Evolutionary conservation across 2,329 filamentous ascomycete species (phyloP).

Genomic region (Atkinsonella hypoxylon): DNA sequence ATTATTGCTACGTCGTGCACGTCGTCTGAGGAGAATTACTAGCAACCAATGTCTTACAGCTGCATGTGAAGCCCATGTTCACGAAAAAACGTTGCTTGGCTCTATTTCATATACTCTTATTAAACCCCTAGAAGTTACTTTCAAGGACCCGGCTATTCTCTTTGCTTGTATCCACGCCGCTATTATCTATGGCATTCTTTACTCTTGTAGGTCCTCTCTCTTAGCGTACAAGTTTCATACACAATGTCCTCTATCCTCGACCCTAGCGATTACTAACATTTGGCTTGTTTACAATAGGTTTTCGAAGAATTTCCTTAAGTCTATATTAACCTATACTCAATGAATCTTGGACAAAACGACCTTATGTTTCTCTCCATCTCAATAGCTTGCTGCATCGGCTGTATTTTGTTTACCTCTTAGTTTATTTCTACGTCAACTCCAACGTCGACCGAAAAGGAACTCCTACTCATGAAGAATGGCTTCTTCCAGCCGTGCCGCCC

Average conservation of each 20-base stretch:
- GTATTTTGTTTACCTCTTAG: conserved; percentile 41
- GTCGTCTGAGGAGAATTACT: no score
- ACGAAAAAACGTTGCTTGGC: no score
- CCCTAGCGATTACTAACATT: no score
- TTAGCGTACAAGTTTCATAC: no score
- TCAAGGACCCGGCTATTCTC: conserved; percentile 49
- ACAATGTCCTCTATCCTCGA: no score
- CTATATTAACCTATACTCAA: conserved; percentile 46
- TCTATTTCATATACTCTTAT: conserved; percentile 54
- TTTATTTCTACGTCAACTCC: conserved; percentile 38
- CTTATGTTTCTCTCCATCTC: conserved; percentile 50
- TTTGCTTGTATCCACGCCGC: conserved; percentile 51
- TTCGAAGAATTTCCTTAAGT: conserved; percentile 58
- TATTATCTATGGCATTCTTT: conserved; percentile 51
- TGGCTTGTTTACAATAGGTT: no score
- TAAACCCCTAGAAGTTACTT: conserved; percentile 46
- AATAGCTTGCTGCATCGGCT: conserved; percentile 42
- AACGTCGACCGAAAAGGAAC: conserved; percentile 36
- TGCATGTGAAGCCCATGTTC: no score
- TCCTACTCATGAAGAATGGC: conserved; percentile 39
- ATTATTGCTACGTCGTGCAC: no score
- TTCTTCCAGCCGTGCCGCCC: conserved; percentile 41
- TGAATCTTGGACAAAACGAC: conserved; percentile 45
- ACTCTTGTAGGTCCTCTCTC: no score
- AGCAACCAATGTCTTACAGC: no score